Evolutionary conservation across 257 asterid species (phyloP), one percentile per base, ranked within the genome.

Genomic region (Rhazya stricta): DNA sequence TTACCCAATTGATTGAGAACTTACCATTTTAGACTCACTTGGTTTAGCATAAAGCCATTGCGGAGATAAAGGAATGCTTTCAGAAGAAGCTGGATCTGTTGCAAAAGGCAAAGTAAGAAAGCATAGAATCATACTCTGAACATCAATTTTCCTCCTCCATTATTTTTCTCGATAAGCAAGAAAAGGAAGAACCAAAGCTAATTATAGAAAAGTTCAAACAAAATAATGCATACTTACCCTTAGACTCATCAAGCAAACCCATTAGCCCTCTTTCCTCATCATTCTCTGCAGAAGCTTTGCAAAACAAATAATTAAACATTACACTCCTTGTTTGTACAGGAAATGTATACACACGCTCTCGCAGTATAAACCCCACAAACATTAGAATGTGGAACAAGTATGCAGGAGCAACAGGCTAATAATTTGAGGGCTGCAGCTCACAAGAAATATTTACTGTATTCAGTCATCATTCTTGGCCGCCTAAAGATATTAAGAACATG

Each of bases 31-130:
- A 73, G 89, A 79, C 65, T 95, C 99, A 83, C 74, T 89, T 60
- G 97, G 94, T 84, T 84, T 95, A 72, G 92, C 88, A 81, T 92
- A 91, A 60, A 92, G 87, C 99, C 99, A 95, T 79, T 95, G 99
- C 0, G 99, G 99, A 85, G 99, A 95, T 84, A 95, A 78, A 10
- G 99, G 99, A 68, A 95, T 95, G 86, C 77, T 92, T 79, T 95
- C 98, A 23, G 89, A 81, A n/a, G 78, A 70, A 42, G 84, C 87
- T 83, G 84, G 96, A 88, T 95, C 99, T 95, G 90, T 83, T 82
- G 71, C 75, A 89, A 75, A 37, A n/a, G 25, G 67, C 12, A 36
- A 42, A 3, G 57, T 63, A 21, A 79, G 56, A 61, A 74, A 3
- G 6, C 16, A 69, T 19, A 12, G 5, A 5, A 51, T 29, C 63